These are phyloP conservation scores for Microstegium vimineum DNA, from an alignment of 176 grass and related monocot species.

Conservation along the genomic window DNA sequence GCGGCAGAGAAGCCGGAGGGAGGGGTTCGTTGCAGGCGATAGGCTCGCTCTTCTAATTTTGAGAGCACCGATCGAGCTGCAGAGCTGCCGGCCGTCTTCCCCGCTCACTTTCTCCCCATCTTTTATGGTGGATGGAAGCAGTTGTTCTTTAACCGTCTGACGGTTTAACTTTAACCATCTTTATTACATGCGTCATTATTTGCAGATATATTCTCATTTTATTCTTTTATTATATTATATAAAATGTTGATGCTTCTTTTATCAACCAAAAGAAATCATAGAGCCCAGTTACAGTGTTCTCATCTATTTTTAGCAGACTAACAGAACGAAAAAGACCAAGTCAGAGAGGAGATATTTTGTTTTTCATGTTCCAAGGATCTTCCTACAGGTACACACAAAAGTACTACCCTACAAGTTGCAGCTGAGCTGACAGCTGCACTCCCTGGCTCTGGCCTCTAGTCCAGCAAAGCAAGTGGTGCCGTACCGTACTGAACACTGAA, in stretches of 20 bases:
- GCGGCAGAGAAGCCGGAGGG: conserved; percentile 26
- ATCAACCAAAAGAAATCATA: not conserved
- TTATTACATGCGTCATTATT: not conserved
- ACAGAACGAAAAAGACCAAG: not conserved
- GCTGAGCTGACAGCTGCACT: not conserved
- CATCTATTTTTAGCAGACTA: not conserved
- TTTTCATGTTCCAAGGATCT: not conserved
- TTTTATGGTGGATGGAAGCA: conserved; percentile 24
- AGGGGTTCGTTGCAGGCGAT: conserved; percentile 20
- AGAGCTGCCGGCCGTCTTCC: conserved; percentile 30
- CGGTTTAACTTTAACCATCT: not conserved
- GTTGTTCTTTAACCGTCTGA: conserved; percentile 10
- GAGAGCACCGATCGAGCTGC: no score
- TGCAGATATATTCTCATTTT: not conserved
- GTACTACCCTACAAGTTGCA: not conserved
- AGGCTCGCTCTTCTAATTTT: no score
- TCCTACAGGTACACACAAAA: not conserved
- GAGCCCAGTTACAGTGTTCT: not conserved
- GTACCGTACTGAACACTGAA: not conserved
- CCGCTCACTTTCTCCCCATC: conserved; percentile 9
- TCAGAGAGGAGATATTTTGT: not conserved
- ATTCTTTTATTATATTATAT: no score
- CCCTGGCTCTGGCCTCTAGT: not conserved
- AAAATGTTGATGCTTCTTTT: not conserved
- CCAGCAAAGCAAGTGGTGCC: not conserved